phyloP scores from a whole-genome alignment of 352 stramenopile genomes.

The Peronospora tabacina region DNA sequence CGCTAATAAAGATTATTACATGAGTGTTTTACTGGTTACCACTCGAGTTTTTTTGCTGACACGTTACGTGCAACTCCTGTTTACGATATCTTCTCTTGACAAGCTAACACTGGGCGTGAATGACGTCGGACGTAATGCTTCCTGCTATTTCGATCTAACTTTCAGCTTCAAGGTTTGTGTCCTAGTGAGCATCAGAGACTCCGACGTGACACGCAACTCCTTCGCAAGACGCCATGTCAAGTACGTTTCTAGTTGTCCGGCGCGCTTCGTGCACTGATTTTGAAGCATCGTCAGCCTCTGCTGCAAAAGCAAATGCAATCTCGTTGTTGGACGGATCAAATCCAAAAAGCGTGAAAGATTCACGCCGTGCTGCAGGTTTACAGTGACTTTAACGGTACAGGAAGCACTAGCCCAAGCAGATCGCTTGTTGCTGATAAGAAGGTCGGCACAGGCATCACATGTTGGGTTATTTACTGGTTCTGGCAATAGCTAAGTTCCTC shows the following conservation, averaged over 20 bases:
- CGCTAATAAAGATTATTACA: too few relatives aligned
- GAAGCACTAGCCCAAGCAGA: constrained; percentile 39
- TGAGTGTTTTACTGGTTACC: too few relatives aligned
- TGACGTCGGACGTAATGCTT: constrained; percentile 3
- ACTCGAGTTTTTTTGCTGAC: too few relatives aligned
- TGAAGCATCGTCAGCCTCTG: constrained; percentile 20
- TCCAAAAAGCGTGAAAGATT: constrained; percentile 50
- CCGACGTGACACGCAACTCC: constrained; percentile 39
- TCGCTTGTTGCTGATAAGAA: constrained; percentile 20
- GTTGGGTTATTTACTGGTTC: constrained; percentile 18
- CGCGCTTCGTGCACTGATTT: constrained; percentile 1
- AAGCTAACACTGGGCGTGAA: background rate
- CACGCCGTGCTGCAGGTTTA: constrained; percentile 44
- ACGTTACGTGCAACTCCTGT: too few relatives aligned
- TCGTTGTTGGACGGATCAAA: constrained; percentile 17
- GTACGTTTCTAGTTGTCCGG: constrained; percentile 17
- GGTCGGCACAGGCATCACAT: constrained; percentile 2
- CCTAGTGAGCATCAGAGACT: constrained; percentile 1
- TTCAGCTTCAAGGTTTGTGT: too few relatives aligned
- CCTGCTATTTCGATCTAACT: background rate
- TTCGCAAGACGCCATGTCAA: constrained; percentile 47
- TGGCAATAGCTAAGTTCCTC: constrained; percentile 15
- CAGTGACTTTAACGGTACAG: constrained; percentile 41
- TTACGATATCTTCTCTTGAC: constrained; percentile 21
- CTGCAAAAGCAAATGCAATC: constrained; percentile 21